Evolutionary conservation across 139 green algal genomes (phyloP).

Genomic region (Chlamydomonas sphaeroides): DNA sequence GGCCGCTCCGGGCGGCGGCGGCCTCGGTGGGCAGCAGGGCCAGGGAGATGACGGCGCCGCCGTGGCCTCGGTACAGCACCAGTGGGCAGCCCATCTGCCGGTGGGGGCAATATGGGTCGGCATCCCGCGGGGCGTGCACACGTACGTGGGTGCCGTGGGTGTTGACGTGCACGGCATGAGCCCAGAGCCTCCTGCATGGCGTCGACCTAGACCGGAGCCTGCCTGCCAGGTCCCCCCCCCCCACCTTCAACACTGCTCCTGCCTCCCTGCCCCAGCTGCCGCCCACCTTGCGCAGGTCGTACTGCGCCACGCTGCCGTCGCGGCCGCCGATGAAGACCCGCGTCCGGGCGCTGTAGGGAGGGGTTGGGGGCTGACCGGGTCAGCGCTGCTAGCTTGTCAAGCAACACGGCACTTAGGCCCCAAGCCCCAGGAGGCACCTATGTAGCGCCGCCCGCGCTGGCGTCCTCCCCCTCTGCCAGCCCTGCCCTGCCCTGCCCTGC

Average conservation of each 20-base stretch:
- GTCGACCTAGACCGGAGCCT: neutral
- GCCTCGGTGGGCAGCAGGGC: neutral
- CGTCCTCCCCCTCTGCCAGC: no score
- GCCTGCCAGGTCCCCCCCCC: neutral
- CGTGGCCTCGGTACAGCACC: constrained; percentile 13
- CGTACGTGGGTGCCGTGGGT: neutral
- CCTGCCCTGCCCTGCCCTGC: no score
- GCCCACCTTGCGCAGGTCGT: constrained; percentile 31
- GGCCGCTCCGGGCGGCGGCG: neutral
- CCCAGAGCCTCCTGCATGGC: neutral
- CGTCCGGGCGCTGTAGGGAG: constrained; percentile 12
- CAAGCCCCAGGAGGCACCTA: no score
- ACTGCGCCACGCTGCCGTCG: constrained; percentile 21
- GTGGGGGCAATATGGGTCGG: neutral
- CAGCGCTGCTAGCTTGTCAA: no score
- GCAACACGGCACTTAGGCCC: no score
- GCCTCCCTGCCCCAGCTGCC: neutral
- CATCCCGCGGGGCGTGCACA: neutral
- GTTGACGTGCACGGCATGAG: neutral
- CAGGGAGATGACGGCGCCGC: constrained; percentile 6
- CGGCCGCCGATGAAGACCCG: constrained; percentile 21
- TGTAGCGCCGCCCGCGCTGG: no score
- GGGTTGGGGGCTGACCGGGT: no score
- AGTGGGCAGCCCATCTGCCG: constrained; percentile 16
- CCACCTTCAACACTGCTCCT: no score